Evolutionary conservation across 2,329 filamentous ascomycete species (phyloP), one percentile per base, ranked within the genome.

Genomic region (Chaetothyriales sp.): DNA sequence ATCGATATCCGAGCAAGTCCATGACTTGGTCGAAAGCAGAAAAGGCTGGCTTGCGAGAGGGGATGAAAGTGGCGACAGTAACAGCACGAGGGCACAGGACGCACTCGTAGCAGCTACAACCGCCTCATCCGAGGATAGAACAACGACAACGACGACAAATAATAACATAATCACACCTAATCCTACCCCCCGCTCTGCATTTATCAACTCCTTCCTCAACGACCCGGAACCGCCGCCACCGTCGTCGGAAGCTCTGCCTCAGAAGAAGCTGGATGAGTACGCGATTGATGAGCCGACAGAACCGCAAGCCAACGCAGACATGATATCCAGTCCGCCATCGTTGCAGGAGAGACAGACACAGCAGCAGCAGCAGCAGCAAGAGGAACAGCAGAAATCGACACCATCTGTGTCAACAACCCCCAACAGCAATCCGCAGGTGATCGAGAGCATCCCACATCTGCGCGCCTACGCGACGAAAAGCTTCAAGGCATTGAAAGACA

Each of bases 181-280:
- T 25, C 3, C 3, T 39, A 39, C 2, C 10, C 32, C 32, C 10
- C 32, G 15, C 10, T 47, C 43, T 3, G 19, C 45, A 25, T 47
- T 47, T 18, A 12, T 47, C 20, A 26, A 12, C 22, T 47, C 45
- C 26, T 47, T 47, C 45, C 26, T 47, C 45, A 47, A 47, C 26
- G 45, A 47, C 9, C 45, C 45, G 12, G 45, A 47, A 32, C 45
- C 45, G 10, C 3, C 20, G 12, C 45, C 45, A 5, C 10, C 20
- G 2, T 19, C 20, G 45, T 10, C 20, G 45, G 2, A 15, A 25
- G 20, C 20, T 25, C 20, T 7, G 32, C 26, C 45, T 12, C 18
- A 8, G 18, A 26, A 12, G 45, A 47, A 36, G 45, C 10, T 22
- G 3, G 28, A 28, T 18, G 26, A 25, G 18, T 18, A 18, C 45